These are phyloP conservation scores for Populus euphratica DNA, from an alignment of 345 rosid genomes.

Conservation along the genomic window DNA sequence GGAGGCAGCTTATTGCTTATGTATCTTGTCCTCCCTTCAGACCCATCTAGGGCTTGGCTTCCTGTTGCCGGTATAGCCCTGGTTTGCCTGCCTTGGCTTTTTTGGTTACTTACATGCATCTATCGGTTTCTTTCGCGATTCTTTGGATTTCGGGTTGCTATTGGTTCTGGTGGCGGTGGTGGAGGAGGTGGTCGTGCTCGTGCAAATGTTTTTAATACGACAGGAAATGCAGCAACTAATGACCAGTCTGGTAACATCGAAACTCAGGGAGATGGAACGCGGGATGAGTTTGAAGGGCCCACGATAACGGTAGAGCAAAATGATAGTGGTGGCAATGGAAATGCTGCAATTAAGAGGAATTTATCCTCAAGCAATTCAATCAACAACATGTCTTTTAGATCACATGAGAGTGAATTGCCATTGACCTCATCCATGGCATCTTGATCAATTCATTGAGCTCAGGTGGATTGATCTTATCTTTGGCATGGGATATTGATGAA, in stretches of 20 bases:
- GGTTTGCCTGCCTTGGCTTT: conserved; percentile 78
- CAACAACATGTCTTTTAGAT: conserved; percentile 11
- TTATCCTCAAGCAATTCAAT: conserved; percentile 7
- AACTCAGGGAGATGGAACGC: neutral
- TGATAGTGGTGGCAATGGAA: neutral
- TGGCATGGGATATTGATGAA: neutral
- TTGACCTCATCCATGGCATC: conserved; percentile 33
- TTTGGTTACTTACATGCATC: conserved; percentile 57
- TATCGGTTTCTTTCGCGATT: conserved; percentile 60
- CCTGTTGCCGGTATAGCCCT: conserved; percentile 55
- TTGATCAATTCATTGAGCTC: conserved; percentile 9
- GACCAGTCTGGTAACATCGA: neutral
- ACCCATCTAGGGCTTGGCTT: conserved; percentile 43
- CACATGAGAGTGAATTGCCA: conserved; percentile 44
- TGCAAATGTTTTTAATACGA: neutral
- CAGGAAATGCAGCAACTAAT: neutral
- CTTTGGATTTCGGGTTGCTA: conserved; percentile 52
- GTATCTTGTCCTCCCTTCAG: conserved; percentile 49
- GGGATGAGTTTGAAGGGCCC: conserved; percentile 5
- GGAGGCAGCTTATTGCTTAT: conserved; percentile 64
- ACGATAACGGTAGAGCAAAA: conserved; percentile 8
- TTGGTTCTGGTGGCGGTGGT: conserved; percentile 25
- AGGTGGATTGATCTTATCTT: neutral
- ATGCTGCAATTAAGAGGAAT: neutral
- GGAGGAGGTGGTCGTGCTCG: neutral